These are phyloP conservation scores for Verticillium dahliae DNA, from an alignment of 2,329 filamentous ascomycete genomes.

Conservation along the genomic window DNA sequence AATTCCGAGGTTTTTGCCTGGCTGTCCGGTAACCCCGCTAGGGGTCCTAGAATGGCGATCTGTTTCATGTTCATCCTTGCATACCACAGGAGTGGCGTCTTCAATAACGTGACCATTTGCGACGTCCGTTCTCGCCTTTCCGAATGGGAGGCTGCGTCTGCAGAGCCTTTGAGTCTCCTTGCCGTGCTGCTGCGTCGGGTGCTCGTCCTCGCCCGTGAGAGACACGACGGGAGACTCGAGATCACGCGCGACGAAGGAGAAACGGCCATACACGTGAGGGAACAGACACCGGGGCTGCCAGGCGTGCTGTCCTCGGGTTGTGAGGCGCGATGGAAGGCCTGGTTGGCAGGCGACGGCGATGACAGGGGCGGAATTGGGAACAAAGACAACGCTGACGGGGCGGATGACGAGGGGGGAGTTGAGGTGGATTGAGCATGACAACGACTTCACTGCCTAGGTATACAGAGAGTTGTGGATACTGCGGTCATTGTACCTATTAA, in stretches of 20 bases:
- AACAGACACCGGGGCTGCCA: slow-evolving; percentile 4
- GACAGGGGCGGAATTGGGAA: neutral
- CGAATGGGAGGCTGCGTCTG: slow-evolving; percentile 28
- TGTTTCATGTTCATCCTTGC: slow-evolving; percentile 26
- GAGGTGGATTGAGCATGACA: neutral
- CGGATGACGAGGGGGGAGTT: neutral
- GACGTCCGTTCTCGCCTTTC: slow-evolving; percentile 21
- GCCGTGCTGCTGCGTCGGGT: slow-evolving; percentile 15
- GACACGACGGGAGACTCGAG: slow-evolving; percentile 3
- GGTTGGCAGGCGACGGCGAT: neutral
- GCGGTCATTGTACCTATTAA: slow-evolving; percentile 7
- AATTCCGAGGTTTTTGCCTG: slow-evolving; percentile 32
- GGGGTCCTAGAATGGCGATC: no score
- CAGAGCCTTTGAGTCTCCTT: slow-evolving; percentile 21
- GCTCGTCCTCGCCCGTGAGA: slow-evolving; percentile 2
- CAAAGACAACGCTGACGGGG: neutral
- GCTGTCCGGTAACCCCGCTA: slow-evolving; percentile 23
- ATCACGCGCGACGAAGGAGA: slow-evolving; percentile 1
- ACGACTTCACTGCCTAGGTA: slow-evolving; percentile 8
- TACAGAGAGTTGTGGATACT: slow-evolving; percentile 10
- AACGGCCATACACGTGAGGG: neutral
- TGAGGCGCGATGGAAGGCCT: neutral
- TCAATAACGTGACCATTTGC: slow-evolving; percentile 26
- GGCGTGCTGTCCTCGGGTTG: slow-evolving; percentile 1
- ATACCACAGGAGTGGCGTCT: slow-evolving; percentile 27